Evolutionary conservation across 164 flowering plant species (phyloP), one percentile per base, ranked within the genome.

Genomic region (Liquidambar formosana): DNA sequence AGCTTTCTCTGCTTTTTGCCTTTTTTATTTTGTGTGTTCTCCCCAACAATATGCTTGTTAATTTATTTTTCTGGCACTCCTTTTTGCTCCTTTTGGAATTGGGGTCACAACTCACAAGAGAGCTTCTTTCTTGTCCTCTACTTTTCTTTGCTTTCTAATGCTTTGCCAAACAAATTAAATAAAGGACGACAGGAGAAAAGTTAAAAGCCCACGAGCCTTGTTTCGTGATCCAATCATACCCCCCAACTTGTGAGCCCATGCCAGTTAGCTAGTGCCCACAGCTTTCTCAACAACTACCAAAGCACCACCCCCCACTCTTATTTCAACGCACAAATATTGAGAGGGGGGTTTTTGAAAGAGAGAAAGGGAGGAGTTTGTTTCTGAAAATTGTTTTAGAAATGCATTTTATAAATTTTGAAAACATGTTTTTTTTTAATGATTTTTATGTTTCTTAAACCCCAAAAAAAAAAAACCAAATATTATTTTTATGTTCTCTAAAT

Each of bases 121-220:
- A 59, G 69, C 68, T 66, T 69, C 71, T 65, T 75, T 66, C 62
- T 68, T 77, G 16, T n/a, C 62, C 64, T 72, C 69, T 64, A 25
- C 71, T 59, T 56, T 70, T 56, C 41, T 18, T 59, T 71, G 52
- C 23, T 4, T 62, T 21, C 5, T n/a, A 26, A 22, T 69, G 46
- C 61, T 69, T 76, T 27, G 44, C 57, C 47, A 46, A 69, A 46
- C 74, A 59, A 22, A 66, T 59, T 67, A 22, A 60, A 73, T 48
- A 25, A 60, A 72, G 49, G 38, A 64, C 52, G 27, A 14, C 4
- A 44, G 57, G 61, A 33, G 25, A 56, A 57, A 81, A 82, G 74
- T 75, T 48, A 66, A 22, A 66, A 79, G 71, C 68, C 79, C 89
- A 88, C 84, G 84, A 84, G 84, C 77, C 56, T 52, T 82, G 84